A percentile compares a stretch with the other conserved stretches of the same genome.
Conservation (phyloP, 2,329 filamentous ascomycete species). For the Arthrobotrys sphaeroides region DNA sequence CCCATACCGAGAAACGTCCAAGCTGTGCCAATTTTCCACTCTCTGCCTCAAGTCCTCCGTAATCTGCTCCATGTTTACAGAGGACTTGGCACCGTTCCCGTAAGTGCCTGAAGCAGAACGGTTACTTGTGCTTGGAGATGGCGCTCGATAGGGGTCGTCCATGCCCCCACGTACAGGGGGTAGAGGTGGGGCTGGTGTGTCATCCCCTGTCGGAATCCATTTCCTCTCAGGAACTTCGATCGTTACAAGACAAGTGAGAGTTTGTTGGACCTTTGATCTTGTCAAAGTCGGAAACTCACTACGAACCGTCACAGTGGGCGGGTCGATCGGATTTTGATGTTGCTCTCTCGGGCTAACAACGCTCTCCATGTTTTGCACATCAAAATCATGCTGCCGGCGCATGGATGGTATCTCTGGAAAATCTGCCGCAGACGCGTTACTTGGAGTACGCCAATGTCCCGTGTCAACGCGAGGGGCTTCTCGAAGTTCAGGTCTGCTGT, state of each 20-base stretch:
- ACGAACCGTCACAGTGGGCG: slow-evolving; percentile 89
- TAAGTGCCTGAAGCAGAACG: slow-evolving; percentile 48
- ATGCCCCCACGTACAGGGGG: slow-evolving; percentile 64
- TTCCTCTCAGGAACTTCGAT: slow-evolving; percentile 93
- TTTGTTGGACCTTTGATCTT: slow-evolving; percentile 91
- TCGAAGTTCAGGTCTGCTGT: slow-evolving; percentile 29
- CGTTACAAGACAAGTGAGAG: slow-evolving; percentile 90
- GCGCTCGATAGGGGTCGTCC: slow-evolving; percentile 67
- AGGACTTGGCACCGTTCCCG: slow-evolving; percentile 38
- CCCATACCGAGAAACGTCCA: slow-evolving; percentile 81
- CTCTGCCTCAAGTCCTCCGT: slow-evolving; percentile 83
- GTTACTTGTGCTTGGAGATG: slow-evolving; percentile 68
- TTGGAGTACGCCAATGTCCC: slow-evolving; percentile 61
- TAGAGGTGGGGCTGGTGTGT: slow-evolving; percentile 68
- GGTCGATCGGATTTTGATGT: slow-evolving; percentile 82
- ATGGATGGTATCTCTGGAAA: slow-evolving; percentile 61
- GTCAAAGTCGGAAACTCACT: slow-evolving; percentile 97
- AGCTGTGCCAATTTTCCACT: slow-evolving; percentile 98
- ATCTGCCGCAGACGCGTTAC: slow-evolving; percentile 76
- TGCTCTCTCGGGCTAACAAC: slow-evolving; percentile 75
- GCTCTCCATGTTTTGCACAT: slow-evolving; percentile 94
- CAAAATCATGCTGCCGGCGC: slow-evolving; percentile 82
- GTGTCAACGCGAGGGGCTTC: slow-evolving; percentile 55
- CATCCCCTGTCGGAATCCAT: slow-evolving; percentile 82
- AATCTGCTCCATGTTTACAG: slow-evolving; percentile 74